Percentiles rank a stretch among this genome's conserved stretches.
Conservation (phyloP, 2,329 filamentous ascomycete genomes). For the Colletotrichum siamense region DNA sequence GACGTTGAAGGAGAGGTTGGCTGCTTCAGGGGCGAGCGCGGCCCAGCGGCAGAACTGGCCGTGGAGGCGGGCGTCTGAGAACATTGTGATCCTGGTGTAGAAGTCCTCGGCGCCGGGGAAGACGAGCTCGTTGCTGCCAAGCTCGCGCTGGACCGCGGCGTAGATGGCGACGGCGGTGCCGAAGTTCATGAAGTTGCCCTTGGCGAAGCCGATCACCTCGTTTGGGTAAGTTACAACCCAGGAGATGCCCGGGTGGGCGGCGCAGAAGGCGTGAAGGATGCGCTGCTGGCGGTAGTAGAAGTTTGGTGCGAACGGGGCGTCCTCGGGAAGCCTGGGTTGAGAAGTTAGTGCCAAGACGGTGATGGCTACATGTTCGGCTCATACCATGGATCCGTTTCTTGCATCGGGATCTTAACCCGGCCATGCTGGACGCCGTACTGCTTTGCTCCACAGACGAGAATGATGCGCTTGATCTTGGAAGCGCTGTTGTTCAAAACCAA, state of each 20-base stretch:
- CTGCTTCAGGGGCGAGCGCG: constrained; percentile 27
- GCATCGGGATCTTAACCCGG: constrained; percentile 49
- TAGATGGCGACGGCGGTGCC: constrained; percentile 46
- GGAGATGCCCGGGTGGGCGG: not conserved
- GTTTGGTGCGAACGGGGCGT: constrained; percentile 38
- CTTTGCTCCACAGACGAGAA: constrained; percentile 54
- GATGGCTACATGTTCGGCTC: not conserved
- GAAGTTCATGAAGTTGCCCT: constrained; percentile 45
- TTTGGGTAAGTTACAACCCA: constrained; percentile 37
- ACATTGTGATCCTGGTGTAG: constrained; percentile 37
- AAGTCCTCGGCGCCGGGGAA: constrained; percentile 40
- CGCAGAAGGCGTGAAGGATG: constrained; percentile 36
- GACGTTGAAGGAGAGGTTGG: constrained; percentile 46
- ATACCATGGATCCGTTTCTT: constrained; percentile 44
- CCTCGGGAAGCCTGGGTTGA: constrained; percentile 9
- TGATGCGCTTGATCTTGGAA: constrained; percentile 46
- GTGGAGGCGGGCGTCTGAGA: constrained; percentile 37
- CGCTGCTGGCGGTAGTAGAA: constrained; percentile 59
- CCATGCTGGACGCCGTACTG: constrained; percentile 60
- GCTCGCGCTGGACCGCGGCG: constrained; percentile 36
- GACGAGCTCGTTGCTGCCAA: constrained; percentile 31
- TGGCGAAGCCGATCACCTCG: constrained; percentile 37
- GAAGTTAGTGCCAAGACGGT: constrained; percentile 34
- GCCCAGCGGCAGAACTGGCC: constrained; percentile 24
- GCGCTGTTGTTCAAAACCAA: constrained; percentile 45